Evolutionary conservation across 2,329 filamentous ascomycete species (phyloP).

Genomic region (Talaromyces atroroseus): DNA sequence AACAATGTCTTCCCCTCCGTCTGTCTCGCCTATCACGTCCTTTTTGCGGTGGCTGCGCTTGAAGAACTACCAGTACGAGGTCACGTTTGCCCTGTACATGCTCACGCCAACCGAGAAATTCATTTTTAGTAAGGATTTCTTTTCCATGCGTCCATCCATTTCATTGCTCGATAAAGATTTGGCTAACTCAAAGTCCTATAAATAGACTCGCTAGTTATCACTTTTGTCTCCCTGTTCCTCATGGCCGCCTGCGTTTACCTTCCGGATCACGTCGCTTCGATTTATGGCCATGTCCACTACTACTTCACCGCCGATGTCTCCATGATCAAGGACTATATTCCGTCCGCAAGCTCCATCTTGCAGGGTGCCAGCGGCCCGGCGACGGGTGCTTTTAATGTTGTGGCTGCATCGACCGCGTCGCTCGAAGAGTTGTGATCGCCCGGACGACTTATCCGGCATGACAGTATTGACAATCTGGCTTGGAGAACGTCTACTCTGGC

Average conservation of each 20-base stretch:
- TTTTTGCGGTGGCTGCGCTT: slow-evolving; percentile 81
- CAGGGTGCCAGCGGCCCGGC: slow-evolving; percentile 20
- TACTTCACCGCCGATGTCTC: slow-evolving; percentile 76
- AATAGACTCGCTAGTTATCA: slow-evolving; percentile 83
- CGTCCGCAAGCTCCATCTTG: slow-evolving; percentile 30
- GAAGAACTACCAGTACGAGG: slow-evolving; percentile 98
- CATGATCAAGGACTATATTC: slow-evolving; percentile 29
- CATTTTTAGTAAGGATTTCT: slow-evolving; percentile 72
- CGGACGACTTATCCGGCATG: not conserved
- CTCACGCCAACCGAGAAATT: slow-evolving; percentile 94
- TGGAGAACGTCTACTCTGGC: not conserved
- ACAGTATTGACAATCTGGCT: not conserved
- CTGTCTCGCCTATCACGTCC: slow-evolving; percentile 39
- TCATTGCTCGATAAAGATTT: not conserved
- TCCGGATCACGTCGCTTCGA: slow-evolving; percentile 78
- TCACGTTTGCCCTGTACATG: slow-evolving; percentile 96
- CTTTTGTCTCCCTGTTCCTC: slow-evolving; percentile 77
- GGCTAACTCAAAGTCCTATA: not conserved
- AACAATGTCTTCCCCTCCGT: slow-evolving; percentile 9
- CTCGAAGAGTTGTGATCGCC: slow-evolving; percentile 28
- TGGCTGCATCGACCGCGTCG: slow-evolving; percentile 36
- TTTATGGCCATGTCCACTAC: slow-evolving; percentile 83
- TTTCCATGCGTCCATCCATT: not conserved
- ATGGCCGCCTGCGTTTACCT: slow-evolving; percentile 90
- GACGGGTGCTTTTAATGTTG: slow-evolving; percentile 39